Conservation (phyloP, 1,284 basidiomycete genomes). For the Ustilago shanxiensis region DNA sequence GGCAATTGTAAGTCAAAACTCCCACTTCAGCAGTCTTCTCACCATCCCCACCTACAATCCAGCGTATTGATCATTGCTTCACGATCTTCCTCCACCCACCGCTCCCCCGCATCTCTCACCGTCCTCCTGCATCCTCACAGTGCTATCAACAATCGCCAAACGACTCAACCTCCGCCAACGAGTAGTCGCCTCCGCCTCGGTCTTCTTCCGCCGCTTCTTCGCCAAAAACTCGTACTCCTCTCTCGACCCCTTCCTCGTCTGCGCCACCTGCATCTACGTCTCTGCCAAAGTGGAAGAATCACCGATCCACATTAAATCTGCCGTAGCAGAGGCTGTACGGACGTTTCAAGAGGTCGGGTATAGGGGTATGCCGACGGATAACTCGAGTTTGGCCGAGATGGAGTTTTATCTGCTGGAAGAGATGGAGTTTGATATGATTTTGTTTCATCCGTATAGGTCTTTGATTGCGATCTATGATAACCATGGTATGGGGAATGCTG, state of each 20-base stretch:
- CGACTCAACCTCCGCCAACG: conserved; percentile 86
- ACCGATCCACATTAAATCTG: conserved; percentile 91
- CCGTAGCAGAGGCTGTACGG: conserved; percentile 83
- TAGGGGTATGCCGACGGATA: conserved; percentile 80
- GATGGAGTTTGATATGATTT: conserved; percentile 90
- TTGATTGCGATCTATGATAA: conserved; percentile 80
- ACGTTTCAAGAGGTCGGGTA: conserved; percentile 52
- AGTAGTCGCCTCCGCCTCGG: conserved; percentile 89
- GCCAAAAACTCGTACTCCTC: conserved; percentile 78
- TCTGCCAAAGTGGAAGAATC: conserved; percentile 97
- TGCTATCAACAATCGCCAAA: conserved; percentile 88
- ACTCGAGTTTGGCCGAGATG: conserved; percentile 91
- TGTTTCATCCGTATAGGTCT: conserved; percentile 94
- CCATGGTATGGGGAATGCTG: conserved; percentile 12
- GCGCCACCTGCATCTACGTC: conserved; percentile 92
- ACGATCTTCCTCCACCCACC: background rate
- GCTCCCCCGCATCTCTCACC: background rate
- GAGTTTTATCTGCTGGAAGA: conserved; percentile 98
- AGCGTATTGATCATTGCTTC: background rate
- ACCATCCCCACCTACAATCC: no score
- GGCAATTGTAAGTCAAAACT: conserved; percentile 50
- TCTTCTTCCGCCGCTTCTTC: conserved; percentile 95
- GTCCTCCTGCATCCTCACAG: conserved; percentile 37
- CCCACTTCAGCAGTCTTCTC: no score
- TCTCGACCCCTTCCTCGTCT: conserved; percentile 91